Conservation (phyloP, 768 basidiomycete species). For the Scleroderma bovista region DNA sequence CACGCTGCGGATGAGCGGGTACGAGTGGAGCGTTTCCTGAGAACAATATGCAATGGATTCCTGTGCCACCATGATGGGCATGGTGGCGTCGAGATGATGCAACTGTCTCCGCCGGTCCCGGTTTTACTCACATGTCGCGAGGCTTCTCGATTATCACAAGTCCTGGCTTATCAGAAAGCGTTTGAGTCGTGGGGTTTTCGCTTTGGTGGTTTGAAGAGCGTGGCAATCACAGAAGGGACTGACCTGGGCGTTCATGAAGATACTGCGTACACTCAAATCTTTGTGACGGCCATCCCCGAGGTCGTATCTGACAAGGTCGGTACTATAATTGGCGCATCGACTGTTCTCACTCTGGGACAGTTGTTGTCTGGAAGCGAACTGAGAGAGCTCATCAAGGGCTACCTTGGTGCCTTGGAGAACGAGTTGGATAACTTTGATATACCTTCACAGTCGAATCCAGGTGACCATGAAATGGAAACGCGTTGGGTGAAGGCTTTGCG, state of each 20-base stretch:
- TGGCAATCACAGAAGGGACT: conserved; percentile 12
- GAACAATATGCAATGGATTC: conserved; percentile 67
- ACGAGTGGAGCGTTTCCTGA: conserved; percentile 80
- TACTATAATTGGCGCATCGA: conserved; percentile 1
- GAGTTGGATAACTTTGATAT: conserved; percentile 20
- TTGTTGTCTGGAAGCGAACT: conserved; percentile 67
- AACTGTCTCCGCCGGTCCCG: conserved; percentile 49
- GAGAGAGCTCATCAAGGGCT: conserved; percentile 68
- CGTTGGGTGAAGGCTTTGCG: conserved; percentile 69
- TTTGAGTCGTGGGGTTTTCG: conserved; percentile 69
- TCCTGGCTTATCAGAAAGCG: conserved; percentile 36
- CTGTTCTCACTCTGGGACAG: conserved; percentile 30
- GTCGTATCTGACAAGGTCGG: conserved; percentile 65
- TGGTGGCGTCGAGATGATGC: conserved; percentile 34
- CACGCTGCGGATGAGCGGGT: conserved; percentile 98
- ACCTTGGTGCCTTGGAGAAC: conserved; percentile 55
- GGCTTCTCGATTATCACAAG: conserved; percentile 42
- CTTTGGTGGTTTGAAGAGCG: conserved; percentile 37
- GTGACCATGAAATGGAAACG: conserved; percentile 15
- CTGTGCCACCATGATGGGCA: conserved; percentile 35
- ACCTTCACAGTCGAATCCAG: conserved; percentile 8
- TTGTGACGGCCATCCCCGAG: conserved; percentile 58
- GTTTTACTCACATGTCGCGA: conserved; percentile 67
- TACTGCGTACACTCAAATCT: conserved; percentile 56
- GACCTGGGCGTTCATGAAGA: conserved; percentile 18